A percentile compares a stretch with the other conserved stretches of the same genome.
Conservation (phyloP, 148 eudicot species). For the Chenopodium quinoa region DNA sequence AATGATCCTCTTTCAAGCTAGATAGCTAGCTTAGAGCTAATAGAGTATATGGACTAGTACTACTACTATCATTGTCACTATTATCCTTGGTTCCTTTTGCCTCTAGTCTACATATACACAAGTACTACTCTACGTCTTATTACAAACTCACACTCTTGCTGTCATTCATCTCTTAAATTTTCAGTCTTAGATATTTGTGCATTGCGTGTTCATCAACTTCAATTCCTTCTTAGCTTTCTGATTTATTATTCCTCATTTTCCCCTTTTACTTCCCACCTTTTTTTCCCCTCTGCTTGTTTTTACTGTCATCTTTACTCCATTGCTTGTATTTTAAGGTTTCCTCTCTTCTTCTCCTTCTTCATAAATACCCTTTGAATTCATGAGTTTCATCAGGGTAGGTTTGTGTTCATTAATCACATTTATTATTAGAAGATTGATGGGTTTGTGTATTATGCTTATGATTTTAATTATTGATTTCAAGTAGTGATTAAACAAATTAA, state of each 20-base stretch:
- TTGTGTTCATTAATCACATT: neutral
- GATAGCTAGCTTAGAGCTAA: too few species aligned
- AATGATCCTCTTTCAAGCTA: too few species aligned
- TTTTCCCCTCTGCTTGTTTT: neutral
- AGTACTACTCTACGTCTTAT: neutral
- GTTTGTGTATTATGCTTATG: too few species aligned
- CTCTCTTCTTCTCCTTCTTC: constrained; percentile 10
- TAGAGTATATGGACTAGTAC: too few species aligned
- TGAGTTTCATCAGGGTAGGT: neutral
- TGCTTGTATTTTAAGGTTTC: constrained; percentile 29
- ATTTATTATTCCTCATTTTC: constrained; percentile 13
- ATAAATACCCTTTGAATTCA: neutral
- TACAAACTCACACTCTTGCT: neutral
- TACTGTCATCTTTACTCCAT: constrained; percentile 24
- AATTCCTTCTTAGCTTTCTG: neutral
- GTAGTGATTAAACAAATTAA: too few species aligned
- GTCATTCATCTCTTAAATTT: neutral
- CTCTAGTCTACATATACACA: constrained; percentile 14
- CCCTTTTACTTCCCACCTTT: neutral
- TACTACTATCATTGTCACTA: constrained; percentile 14
- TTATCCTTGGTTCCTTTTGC: neutral
- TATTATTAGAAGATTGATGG: too few species aligned
- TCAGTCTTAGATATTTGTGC: constrained; percentile 14
- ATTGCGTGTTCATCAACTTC: constrained; percentile 29
- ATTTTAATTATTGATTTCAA: too few species aligned